Percentiles rank a stretch among this genome's conserved stretches.
Conservation (phyloP, 352 stramenopile species). For the Pseudoperonospora humuli region DNA sequence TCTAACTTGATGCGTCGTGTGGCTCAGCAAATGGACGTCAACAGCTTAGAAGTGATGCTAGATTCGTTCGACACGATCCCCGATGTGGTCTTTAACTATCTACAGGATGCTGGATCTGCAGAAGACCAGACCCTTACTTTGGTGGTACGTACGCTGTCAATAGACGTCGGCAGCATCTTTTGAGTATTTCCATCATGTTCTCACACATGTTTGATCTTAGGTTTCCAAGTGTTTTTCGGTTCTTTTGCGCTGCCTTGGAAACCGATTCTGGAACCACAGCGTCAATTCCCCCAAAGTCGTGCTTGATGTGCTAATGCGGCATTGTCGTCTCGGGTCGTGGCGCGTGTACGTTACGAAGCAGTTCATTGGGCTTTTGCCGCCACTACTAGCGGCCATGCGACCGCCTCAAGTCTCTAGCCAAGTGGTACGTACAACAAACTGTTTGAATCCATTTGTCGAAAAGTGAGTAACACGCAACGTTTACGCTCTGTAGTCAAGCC, state of each 20-base stretch:
- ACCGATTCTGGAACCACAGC: conserved; percentile 82
- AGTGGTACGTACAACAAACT: conserved; percentile 16
- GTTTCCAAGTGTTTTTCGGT: conserved; percentile 77
- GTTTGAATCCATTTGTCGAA: not conserved
- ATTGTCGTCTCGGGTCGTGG: conserved; percentile 57
- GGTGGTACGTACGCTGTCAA: conserved; percentile 53
- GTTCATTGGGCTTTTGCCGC: conserved; percentile 63
- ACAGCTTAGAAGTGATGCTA: conserved; percentile 67
- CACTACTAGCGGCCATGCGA: conserved; percentile 59
- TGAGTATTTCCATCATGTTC: not conserved
- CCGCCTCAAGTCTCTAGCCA: conserved; percentile 44
- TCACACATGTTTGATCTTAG: conserved; percentile 23
- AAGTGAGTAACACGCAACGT: not conserved
- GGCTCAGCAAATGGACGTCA: conserved; percentile 69
- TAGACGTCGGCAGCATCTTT: not conserved
- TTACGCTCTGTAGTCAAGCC: conserved; percentile 27
- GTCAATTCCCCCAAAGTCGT: conserved; percentile 60
- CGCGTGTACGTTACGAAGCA: conserved; percentile 75
- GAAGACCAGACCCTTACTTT: conserved; percentile 68
- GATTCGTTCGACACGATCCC: conserved; percentile 85
- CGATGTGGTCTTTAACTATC: conserved; percentile 77
- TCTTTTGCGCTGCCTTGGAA: conserved; percentile 60
- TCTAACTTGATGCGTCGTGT: conserved; percentile 3
- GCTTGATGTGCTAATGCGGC: conserved; percentile 58
- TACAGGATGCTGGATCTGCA: conserved; percentile 62